Conservation (phyloP, 2,329 filamentous ascomycete species). For the Colletotrichum sp. region DNA sequence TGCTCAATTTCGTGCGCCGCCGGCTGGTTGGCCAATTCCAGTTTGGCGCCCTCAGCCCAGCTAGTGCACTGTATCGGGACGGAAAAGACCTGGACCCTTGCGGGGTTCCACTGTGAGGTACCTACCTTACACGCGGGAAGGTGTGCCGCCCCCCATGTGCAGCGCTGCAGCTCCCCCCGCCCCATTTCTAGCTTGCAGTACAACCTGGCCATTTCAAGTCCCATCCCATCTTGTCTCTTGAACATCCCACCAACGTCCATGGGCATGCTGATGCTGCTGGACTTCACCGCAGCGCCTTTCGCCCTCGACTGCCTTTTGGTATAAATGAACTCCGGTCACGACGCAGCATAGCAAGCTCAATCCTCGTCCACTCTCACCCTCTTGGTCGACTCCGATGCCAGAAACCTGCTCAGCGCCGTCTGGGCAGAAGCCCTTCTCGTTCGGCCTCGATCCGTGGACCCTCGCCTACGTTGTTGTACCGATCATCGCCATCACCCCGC, state of each 20-base stretch:
- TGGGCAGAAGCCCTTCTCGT: constrained; percentile 28
- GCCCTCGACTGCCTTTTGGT: neutral
- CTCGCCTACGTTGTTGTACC: constrained; percentile 30
- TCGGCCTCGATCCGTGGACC: constrained; percentile 32
- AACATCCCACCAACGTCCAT: constrained; percentile 11
- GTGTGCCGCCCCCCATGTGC: constrained; percentile 7
- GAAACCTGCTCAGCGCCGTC: constrained; percentile 33
- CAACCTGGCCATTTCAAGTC: constrained; percentile 16
- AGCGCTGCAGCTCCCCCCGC: constrained; percentile 13
- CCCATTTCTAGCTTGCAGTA: constrained; percentile 12
- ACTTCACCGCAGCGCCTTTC: constrained; percentile 6
- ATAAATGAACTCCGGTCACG: neutral
- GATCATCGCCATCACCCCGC: constrained; percentile 19
- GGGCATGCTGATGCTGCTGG: constrained; percentile 13
- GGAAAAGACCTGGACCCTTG: constrained; percentile 1
- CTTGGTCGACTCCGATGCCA: constrained; percentile 24
- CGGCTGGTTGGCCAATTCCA: neutral
- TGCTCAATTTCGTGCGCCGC: neutral
- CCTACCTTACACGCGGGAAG: neutral
- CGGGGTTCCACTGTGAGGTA: neutral
- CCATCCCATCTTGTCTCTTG: neutral
- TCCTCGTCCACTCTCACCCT: neutral
- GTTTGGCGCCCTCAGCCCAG: neutral
- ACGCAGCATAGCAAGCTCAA: neutral
- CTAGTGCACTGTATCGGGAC: neutral